phyloP scores from a whole-genome alignment of 2,329 filamentous ascomycete genomes.

The Ascochyta koolunga region DNA sequence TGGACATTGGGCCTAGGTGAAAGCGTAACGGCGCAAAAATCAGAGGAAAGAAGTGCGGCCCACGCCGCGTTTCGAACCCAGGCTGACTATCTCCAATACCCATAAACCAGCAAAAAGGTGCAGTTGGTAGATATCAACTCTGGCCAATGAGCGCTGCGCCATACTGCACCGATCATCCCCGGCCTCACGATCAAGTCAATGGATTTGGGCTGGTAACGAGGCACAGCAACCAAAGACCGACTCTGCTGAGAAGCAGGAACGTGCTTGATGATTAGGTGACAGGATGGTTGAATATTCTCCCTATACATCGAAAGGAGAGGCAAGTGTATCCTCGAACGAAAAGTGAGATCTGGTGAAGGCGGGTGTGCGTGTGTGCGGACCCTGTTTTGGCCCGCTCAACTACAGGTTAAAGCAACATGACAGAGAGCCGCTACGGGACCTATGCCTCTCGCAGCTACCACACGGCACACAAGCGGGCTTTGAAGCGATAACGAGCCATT shows the following conservation, averaged over 20 bases:
- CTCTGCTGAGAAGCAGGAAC: constrained; percentile 3
- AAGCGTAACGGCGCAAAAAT: background rate
- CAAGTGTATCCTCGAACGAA: background rate
- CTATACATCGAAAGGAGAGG: background rate
- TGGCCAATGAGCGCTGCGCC: constrained; percentile 10
- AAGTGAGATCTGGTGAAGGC: constrained; percentile 1
- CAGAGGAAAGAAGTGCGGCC: background rate
- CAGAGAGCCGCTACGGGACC: background rate
- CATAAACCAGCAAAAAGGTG: background rate
- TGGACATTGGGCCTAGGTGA: background rate
- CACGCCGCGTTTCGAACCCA: constrained; percentile 1
- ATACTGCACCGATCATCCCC: background rate
- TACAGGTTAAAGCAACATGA: background rate
- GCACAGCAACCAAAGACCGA: constrained; percentile 5
- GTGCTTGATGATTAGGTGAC: background rate
- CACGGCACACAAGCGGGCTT: too few relatives aligned
- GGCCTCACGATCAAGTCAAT: background rate
- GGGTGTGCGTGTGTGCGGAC: background rate
- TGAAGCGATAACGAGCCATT: too few relatives aligned
- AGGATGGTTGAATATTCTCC: background rate
- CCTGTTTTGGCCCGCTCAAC: background rate
- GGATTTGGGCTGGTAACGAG: background rate
- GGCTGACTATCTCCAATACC: background rate
- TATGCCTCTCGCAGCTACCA: too few relatives aligned
- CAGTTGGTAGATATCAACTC: constrained; percentile 5